phyloP scores from a whole-genome alignment of 345 rosid species.

The Limnanthes douglasii region DNA sequence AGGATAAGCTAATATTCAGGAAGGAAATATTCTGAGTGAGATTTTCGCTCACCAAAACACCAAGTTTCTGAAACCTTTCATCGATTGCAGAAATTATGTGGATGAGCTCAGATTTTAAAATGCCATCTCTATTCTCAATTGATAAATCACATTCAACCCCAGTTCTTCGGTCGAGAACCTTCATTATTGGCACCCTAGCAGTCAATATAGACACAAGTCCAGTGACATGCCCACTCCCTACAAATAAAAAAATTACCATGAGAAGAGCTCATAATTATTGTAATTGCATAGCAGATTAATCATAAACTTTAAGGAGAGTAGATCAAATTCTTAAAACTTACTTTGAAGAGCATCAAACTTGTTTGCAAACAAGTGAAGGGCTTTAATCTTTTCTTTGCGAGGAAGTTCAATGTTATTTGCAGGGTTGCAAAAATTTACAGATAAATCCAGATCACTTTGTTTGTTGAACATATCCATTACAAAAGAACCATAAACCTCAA shows the following conservation, averaged over 20 bases:
- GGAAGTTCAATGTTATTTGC: conserved; percentile 10
- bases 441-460: conserved; percentile 34
- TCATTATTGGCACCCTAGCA: conserved; percentile 47
- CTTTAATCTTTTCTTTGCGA: conserved; percentile 18
- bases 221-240: conserved; percentile 30
- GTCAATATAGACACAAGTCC: conserved; percentile 14
- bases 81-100: conserved; percentile 29
- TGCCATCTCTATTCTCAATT: conserved; percentile 32
- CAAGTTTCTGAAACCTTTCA: conserved; percentile 43
- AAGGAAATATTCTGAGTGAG: no score
- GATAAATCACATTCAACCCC: conserved; percentile 30
- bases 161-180: conserved; percentile 22
- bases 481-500: conserved; percentile 38
- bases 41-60: conserved; percentile 45
- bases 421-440: conserved; percentile 23
- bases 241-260: conserved; percentile 13
- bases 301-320: conserved; percentile 1
- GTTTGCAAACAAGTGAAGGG: conserved; percentile 19
- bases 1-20: no score
- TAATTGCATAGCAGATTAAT: no score
- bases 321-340: conserved; percentile 7
- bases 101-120: conserved; percentile 25
- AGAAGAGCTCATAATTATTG: no score
- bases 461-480: conserved; percentile 28
- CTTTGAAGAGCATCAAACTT: conserved; percentile 19